Evolutionary conservation across 2,329 filamentous ascomycete genomes (phyloP), one percentile per base, ranked within the genome.

Genomic region (Cyphellophora europaea): DNA sequence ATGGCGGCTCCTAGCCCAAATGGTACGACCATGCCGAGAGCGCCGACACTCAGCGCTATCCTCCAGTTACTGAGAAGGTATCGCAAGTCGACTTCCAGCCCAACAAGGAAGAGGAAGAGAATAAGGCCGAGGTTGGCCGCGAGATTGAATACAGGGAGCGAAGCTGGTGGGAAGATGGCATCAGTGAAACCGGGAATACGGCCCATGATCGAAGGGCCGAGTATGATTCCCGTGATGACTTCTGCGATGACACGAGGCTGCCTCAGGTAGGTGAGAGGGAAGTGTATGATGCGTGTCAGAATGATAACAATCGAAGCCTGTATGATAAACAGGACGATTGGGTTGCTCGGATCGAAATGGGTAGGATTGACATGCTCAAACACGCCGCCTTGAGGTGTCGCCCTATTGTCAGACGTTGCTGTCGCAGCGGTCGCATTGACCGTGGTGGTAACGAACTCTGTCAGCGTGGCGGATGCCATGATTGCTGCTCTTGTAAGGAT

Each of bases 121-220:
- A 93, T 73, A 34, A 94, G 65, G 5, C 87, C 87, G 3, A 94
- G 61, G 48, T 91, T 93, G 29, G 87, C 86, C 29, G 85, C 82
- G 35, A 88, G 71, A 48, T 66, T 79, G 32, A 94, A 65, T 34
- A 79, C 77, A 2, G 84, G 78, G 57, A 93, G 82, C 2, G 84
- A 87, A 1, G 63, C 72, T 0, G 65, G 53, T 0, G 87, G 86
- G 52, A 94, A 94, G 45, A 94, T 89, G 44, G 79, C 67, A 3
- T 66, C 59, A 33, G 74, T 68, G 62, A 93, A 94, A 25, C 79
- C 77, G 1, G 85, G 85, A 14, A 93, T 86, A 34, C 81, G 77
- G 52, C 86, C 86, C 76, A 93, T 81, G 14, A 93, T 82, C 0
- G 87, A 91, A 2, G 87, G 87, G 3, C 87, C 87, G 1, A 94